Evolutionary conservation across 176 grass and related monocot species (phyloP).

Genomic region (Puya raimondii): DNA sequence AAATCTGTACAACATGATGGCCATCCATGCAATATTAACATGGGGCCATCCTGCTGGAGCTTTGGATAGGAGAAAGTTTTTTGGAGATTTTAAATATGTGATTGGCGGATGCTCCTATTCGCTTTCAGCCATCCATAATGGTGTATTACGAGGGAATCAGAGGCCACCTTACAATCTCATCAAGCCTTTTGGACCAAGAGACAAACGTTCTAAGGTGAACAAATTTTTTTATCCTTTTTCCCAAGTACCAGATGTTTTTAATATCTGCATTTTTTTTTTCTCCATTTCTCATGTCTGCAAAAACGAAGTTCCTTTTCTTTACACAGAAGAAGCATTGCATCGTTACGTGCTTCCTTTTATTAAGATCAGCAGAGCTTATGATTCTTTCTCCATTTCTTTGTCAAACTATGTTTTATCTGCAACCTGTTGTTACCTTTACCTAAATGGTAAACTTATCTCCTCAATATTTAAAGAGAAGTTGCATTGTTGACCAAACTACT

Average conservation of each 20-base stretch:
- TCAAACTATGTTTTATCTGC: too few relatives aligned
- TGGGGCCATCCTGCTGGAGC: slow-evolving; percentile 60
- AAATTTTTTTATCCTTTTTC: neutral
- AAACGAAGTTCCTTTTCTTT: too few relatives aligned
- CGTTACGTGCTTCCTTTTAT: too few relatives aligned
- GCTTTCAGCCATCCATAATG: slow-evolving; percentile 87
- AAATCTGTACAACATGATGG: slow-evolving; percentile 98
- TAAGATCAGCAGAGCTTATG: too few relatives aligned
- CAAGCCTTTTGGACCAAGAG: slow-evolving; percentile 80
- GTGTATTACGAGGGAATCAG: slow-evolving; percentile 76
- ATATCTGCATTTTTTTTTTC: neutral
- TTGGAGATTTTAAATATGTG: slow-evolving; percentile 95
- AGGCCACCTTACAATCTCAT: slow-evolving; percentile 80
- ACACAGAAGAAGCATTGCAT: too few relatives aligned
- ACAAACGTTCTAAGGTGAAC: slow-evolving; percentile 63
- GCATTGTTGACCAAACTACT: too few relatives aligned
- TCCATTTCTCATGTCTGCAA: too few relatives aligned
- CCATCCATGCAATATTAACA: slow-evolving; percentile 71
- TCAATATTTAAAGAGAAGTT: too few relatives aligned
- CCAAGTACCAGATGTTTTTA: neutral
- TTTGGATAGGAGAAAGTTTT: slow-evolving; percentile 77
- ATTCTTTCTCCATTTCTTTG: too few relatives aligned
- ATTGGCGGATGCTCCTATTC: slow-evolving; percentile 89
- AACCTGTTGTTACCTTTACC: too few relatives aligned
- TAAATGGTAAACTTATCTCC: too few relatives aligned